Evolutionary conservation across 129 eudicot genomes (phyloP).

Genomic region (Pittosporum tobira): DNA sequence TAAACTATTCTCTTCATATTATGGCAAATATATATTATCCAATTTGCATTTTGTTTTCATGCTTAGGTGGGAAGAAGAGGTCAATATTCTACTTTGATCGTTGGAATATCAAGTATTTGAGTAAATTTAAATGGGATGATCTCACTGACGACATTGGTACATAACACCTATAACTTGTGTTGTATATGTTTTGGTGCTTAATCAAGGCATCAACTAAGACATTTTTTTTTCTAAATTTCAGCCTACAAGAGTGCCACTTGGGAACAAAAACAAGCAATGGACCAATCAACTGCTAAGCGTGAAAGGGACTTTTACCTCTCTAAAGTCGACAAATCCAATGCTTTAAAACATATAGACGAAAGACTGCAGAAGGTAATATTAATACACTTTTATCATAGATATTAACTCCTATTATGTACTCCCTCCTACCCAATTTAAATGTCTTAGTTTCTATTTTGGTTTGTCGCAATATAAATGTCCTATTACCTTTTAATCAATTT

Average conservation of each 20-base stretch:
- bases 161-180: neutral
- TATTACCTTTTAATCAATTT: no score
- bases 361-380: slow-evolving; percentile 69
- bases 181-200: slow-evolving; percentile 3
- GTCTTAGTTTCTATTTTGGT: neutral
- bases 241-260: slow-evolving; percentile 70
- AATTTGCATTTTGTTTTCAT: slow-evolving; percentile 7
- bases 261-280: slow-evolving; percentile 83
- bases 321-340: slow-evolving; percentile 72
- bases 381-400: neutral
- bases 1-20: neutral
- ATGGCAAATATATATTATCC: neutral
- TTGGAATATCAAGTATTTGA: slow-evolving; percentile 90
- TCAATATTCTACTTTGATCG: slow-evolving; percentile 75
- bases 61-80: slow-evolving; percentile 88
- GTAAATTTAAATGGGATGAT: slow-evolving; percentile 98
- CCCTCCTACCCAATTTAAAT: neutral
- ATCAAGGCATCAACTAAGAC: slow-evolving; percentile 8
- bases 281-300: slow-evolving; percentile 74
- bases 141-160: slow-evolving; percentile 87
- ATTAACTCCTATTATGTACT: neutral
- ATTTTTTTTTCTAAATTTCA: slow-evolving; percentile 10
- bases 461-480: neutral
- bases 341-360: slow-evolving; percentile 60
- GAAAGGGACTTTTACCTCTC: slow-evolving; percentile 80